Conservation (phyloP, 257 asterid genomes). For the Prunella vulgaris region DNA sequence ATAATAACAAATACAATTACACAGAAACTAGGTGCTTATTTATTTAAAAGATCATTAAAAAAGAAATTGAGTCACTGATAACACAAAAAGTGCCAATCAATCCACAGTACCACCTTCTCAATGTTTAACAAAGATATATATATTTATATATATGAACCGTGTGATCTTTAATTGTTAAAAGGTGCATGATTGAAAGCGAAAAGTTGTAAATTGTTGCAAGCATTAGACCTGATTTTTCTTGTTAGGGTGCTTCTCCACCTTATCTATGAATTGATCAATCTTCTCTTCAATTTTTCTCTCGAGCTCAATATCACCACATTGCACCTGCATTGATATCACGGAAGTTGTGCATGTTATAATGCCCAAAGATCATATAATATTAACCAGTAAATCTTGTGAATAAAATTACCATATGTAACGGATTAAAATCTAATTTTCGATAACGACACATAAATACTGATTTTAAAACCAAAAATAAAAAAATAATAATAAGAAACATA, state of each 20-base stretch:
- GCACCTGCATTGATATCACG: conserved; percentile 50
- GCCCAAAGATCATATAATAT: not conserved
- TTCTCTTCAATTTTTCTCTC: conserved; percentile 86
- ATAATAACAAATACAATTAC: not conserved
- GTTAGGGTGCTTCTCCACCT: conserved; percentile 93
- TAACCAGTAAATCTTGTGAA: not conserved
- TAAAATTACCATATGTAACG: not conserved
- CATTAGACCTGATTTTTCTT: conserved; percentile 84
- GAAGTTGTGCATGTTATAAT: not conserved
- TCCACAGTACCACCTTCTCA: conserved; percentile 7
- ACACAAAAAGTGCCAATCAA: not conserved
- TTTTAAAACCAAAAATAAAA: too few relatives aligned
- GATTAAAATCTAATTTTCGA: not conserved
- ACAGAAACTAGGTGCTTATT: not conserved
- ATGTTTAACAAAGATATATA: too few relatives aligned
- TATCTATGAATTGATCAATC: conserved; percentile 79
- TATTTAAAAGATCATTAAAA: not conserved
- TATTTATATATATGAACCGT: not conserved
- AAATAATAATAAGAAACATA: not conserved
- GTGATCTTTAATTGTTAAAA: not conserved
- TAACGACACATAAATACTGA: not conserved
- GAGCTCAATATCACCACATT: conserved; percentile 79
- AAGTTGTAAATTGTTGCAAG: conserved; percentile 14
- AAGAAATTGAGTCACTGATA: not conserved
- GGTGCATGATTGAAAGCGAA: not conserved